A percentile compares a stretch with the other conserved stretches of the same genome.
Conservation (phyloP, 306 rosid species). For the Quercus cerris region DNA sequence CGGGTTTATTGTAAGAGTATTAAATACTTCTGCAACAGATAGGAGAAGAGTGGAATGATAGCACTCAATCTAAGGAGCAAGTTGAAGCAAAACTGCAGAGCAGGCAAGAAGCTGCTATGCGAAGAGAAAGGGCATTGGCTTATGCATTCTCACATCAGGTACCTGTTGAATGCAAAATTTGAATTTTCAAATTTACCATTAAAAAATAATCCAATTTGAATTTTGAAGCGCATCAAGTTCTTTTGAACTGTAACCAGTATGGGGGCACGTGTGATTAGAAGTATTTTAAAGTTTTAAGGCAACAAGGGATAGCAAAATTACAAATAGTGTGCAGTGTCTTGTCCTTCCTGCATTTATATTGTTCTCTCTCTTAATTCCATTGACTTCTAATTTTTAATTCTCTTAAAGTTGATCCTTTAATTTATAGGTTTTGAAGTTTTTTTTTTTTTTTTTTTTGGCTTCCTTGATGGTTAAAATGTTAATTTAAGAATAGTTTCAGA, state of each 20-base stretch:
- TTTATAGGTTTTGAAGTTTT: not conserved
- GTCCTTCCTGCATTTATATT: not conserved
- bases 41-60: constrained; percentile 69
- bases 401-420: not conserved
- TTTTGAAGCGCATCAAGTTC: not conserved
- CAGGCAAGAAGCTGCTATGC: constrained; percentile 72
- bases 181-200: not conserved
- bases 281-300: not conserved
- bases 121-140: constrained; percentile 90
- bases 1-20: constrained; percentile 6
- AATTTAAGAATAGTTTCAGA: not conserved
- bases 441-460: not conserved
- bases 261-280: not conserved
- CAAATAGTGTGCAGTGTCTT: not conserved
- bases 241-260: not conserved
- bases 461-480: not conserved
- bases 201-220: not conserved
- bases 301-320: not conserved
- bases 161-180: not conserved
- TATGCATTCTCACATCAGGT: constrained; percentile 91
- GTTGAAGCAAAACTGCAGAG: constrained; percentile 43
- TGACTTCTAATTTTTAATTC: not conserved
- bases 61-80: constrained; percentile 71
- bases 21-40: constrained; percentile 24
- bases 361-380: not conserved